These are phyloP conservation scores for Wallacemonas sp. DNA, from an alignment of 208 protist genomes.

Conservation along the genomic window DNA sequence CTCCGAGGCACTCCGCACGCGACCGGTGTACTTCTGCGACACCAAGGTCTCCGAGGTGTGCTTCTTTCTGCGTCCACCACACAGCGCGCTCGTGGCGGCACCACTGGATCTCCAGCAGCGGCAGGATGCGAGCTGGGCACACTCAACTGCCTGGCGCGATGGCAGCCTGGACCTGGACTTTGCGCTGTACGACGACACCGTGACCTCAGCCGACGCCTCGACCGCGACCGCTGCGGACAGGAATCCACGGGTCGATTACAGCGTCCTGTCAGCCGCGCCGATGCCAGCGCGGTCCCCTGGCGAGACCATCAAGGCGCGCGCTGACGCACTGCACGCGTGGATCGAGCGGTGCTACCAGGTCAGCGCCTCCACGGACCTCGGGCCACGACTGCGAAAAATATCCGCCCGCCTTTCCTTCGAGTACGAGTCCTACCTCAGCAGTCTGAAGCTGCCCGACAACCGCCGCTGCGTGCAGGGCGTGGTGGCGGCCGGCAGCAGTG, in stretches of 20 bases:
- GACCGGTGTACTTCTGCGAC: neutral
- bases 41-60: conserved; percentile 25
- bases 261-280: conserved; percentile 25
- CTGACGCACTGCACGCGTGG: conserved; percentile 33
- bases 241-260: conserved; percentile 37
- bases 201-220: neutral
- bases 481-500: conserved; percentile 17
- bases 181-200: conserved; percentile 28
- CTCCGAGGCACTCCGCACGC: neutral
- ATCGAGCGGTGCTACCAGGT: conserved; percentile 36
- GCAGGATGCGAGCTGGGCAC: neutral
- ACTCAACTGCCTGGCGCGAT: neutral
- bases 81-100: conserved; percentile 26
- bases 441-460: neutral
- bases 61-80: conserved; percentile 25
- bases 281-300: conserved; percentile 23
- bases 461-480: conserved; percentile 25
- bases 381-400: conserved; percentile 20
- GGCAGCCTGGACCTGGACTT: conserved; percentile 46
- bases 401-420: conserved; percentile 36
- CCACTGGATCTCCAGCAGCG: conserved; percentile 12
- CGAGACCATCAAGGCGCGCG: conserved; percentile 22
- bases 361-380: conserved; percentile 23
- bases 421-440: conserved; percentile 40
- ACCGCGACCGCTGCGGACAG: conserved; percentile 15